A percentile compares a stretch with the other conserved stretches of the same genome.
These are phyloP conservation scores for Macrophomina pseudophaseolina DNA, from an alignment of 2,329 filamentous ascomycete species.

Conservation along the genomic window DNA sequence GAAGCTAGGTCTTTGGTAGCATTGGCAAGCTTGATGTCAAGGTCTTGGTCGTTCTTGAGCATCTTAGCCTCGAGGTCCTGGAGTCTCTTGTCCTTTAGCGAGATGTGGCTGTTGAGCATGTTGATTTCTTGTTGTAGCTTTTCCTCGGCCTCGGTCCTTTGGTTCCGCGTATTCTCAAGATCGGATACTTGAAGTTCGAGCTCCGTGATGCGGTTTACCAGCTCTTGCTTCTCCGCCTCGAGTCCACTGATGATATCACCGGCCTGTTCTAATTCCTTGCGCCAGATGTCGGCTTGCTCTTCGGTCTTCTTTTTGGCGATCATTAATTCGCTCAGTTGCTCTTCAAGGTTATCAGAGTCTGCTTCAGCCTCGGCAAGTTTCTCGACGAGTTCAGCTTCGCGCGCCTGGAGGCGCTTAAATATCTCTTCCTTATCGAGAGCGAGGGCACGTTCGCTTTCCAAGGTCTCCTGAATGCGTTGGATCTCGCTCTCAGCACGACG, in stretches of 20 bases:
- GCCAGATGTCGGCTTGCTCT: constrained; percentile 78
- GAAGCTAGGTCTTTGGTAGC: constrained; percentile 80
- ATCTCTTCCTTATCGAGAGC: constrained; percentile 99
- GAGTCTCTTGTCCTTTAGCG: constrained; percentile 86
- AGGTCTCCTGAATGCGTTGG: constrained; percentile 85
- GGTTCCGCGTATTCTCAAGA: constrained; percentile 71
- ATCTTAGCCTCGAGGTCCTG: constrained; percentile 85
- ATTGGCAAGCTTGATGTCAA: constrained; percentile 80
- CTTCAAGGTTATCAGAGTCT: constrained; percentile 92
- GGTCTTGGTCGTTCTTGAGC: constrained; percentile 83
- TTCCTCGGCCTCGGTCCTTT: constrained; percentile 77
- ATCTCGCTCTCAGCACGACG: constrained; percentile 86
- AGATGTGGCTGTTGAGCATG: constrained; percentile 88
- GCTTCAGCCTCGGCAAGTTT: constrained; percentile 90
- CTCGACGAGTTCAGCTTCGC: constrained; percentile 91
- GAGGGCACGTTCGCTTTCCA: constrained; percentile 94
- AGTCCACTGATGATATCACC: constrained; percentile 83
- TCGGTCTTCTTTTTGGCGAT: constrained; percentile 88
- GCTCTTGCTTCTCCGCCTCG: constrained; percentile 81
- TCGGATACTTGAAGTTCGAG: constrained; percentile 75
- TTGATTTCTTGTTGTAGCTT: constrained; percentile 81
- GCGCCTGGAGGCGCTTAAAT: constrained; percentile 89
- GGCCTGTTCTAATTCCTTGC: constrained; percentile 87
- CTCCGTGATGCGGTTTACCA: constrained; percentile 69
- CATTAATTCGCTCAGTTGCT: constrained; percentile 87